Evolutionary conservation across 225 moss, liverwort and hornwort genomes (phyloP).

Genomic region (Physcomitrium patens): DNA sequence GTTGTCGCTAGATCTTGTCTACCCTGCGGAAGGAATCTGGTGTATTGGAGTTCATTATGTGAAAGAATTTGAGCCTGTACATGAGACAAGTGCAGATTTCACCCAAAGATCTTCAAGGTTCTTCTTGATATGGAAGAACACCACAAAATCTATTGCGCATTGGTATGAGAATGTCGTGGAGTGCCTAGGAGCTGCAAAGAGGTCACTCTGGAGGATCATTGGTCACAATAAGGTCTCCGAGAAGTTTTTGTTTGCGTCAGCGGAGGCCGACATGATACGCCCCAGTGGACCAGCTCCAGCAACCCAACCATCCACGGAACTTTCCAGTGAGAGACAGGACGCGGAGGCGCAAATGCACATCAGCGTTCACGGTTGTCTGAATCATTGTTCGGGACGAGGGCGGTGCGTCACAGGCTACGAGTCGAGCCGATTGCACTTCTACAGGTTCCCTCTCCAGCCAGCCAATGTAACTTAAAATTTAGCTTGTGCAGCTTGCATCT

Average conservation of each 20-base stretch:
- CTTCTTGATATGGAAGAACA: constrained; percentile 2
- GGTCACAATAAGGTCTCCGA: background rate
- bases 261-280: background rate
- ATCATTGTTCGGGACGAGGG: constrained; percentile 78
- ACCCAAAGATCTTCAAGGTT: background rate
- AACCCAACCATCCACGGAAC: constrained; percentile 18
- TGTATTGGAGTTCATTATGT: constrained; percentile 59
- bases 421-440: constrained; percentile 72
- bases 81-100: background rate
- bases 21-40: constrained; percentile 82
- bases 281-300: constrained; percentile 10
- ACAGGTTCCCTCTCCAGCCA: constrained; percentile 55
- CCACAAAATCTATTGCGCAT: background rate
- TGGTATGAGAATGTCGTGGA: constrained; percentile 9
- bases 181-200: constrained; percentile 10
- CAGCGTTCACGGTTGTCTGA: constrained; percentile 72
- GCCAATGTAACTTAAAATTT: background rate
- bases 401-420: constrained; percentile 67
- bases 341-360: constrained; percentile 51
- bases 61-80: background rate
- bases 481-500: too few species aligned
- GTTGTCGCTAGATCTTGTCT: constrained; percentile 60
- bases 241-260: background rate
- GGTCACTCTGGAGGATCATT: background rate
- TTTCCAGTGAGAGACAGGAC: constrained; percentile 13